A percentile compares a stretch with the other conserved stretches of the same genome.
These are phyloP conservation scores for Plantago elongata DNA, from an alignment of 257 asterid species.

Conservation along the genomic window DNA sequence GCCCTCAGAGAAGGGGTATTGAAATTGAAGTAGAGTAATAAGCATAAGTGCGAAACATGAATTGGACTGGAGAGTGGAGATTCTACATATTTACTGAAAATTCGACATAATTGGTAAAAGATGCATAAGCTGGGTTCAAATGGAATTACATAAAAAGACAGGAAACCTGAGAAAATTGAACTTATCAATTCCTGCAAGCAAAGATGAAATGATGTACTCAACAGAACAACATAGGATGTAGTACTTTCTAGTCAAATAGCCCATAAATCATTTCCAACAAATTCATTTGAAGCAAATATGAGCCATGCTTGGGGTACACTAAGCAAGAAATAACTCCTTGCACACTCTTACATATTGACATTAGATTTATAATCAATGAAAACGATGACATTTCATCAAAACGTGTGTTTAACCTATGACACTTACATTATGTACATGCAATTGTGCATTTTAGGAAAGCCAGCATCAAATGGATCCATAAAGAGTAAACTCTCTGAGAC, in stretches of 20 bases:
- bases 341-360: constrained; percentile 3
- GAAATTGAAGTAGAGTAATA: no score
- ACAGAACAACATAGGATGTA: background rate
- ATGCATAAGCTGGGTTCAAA: no score
- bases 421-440: constrained; percentile 79
- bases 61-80: no score
- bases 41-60: no score
- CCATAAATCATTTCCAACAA: background rate
- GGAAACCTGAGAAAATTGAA: background rate
- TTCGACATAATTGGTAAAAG: no score
- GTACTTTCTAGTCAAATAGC: constrained; percentile 1
- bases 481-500: constrained; percentile 79
- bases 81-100: no score
- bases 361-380: background rate
- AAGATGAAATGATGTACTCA: background rate
- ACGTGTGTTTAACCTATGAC: constrained; percentile 9
- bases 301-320: constrained; percentile 7
- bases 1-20: no score
- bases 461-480: constrained; percentile 81
- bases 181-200: background rate
- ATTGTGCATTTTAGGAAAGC: constrained; percentile 64
- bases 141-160: background rate
- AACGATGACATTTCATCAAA: background rate
- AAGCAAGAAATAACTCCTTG: background rate
- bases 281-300: background rate